A percentile compares a stretch with the other conserved stretches of the same genome.
These are phyloP conservation scores for Escovopsis sp. DNA, from an alignment of 2,329 filamentous ascomycete genomes.

Conservation along the genomic window DNA sequence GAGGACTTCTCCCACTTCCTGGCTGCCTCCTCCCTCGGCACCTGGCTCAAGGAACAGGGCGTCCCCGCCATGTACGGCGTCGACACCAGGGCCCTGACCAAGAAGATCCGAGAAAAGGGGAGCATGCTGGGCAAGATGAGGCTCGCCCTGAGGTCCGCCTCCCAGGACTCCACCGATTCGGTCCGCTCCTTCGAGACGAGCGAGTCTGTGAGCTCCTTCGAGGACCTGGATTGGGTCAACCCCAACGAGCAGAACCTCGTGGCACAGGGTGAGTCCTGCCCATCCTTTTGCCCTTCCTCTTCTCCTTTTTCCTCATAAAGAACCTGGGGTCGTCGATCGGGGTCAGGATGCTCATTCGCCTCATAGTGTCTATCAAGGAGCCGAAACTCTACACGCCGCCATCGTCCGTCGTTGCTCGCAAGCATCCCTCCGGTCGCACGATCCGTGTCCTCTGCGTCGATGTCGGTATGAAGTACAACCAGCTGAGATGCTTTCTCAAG, in stretches of 20 bases:
- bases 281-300: conserved; percentile 5
- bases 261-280: conserved; percentile 61
- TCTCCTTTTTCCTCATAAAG: conserved; percentile 1
- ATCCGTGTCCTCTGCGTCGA: conserved; percentile 86
- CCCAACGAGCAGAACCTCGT: conserved; percentile 90
- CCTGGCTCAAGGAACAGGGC: conserved; percentile 92
- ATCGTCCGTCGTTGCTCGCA: conserved; percentile 53
- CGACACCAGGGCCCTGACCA: conserved; percentile 85
- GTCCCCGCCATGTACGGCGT: conserved; percentile 90
- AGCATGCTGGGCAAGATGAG: conserved; percentile 92
- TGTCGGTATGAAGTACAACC: conserved; percentile 97
- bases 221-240: conserved; percentile 74
- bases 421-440: conserved; percentile 75
- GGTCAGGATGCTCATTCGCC: conserved; percentile 22
- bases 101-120: conserved; percentile 83
- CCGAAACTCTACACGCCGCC: conserved; percentile 76
- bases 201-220: conserved; percentile 85
- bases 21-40: conserved; percentile 74
- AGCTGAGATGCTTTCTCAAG: conserved; percentile 80
- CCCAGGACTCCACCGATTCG: conserved; percentile 29
- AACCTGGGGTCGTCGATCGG: no score
- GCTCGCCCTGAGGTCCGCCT: conserved; percentile 39
- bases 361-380: conserved; percentile 69
- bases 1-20: conserved; percentile 94
- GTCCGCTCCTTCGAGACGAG: conserved; percentile 53